phyloP scores from a whole-genome alignment of 148 eudicot genomes.

The Nepenthes gracilis region DNA sequence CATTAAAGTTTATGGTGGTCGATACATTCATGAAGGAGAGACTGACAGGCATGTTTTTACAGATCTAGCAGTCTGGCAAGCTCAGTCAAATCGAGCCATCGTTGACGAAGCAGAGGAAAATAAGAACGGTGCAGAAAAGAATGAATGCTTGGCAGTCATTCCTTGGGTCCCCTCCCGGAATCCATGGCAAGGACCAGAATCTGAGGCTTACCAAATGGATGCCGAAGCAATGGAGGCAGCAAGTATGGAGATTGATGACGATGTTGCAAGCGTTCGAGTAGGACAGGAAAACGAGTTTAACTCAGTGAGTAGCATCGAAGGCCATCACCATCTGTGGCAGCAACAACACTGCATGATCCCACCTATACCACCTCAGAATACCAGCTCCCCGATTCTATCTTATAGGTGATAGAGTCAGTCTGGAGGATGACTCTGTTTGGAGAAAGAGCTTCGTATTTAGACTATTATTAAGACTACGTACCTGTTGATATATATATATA shows the following conservation, averaged over 20 bases:
- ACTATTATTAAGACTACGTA: no score
- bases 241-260: slow-evolving; percentile 64
- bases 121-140: slow-evolving; percentile 6
- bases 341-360: slow-evolving; percentile 73
- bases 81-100: slow-evolving; percentile 10
- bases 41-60: slow-evolving; percentile 9
- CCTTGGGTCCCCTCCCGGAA: slow-evolving; percentile 62
- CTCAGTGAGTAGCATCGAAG: slow-evolving; percentile 16
- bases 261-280: slow-evolving; percentile 7
- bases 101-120: slow-evolving; percentile 11
- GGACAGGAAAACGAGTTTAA: slow-evolving; percentile 7
- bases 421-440: not conserved
- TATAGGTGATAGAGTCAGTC: slow-evolving; percentile 20
- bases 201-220: slow-evolving; percentile 31
- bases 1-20: no score
- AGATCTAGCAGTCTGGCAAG: slow-evolving; percentile 40
- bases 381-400: slow-evolving; percentile 50
- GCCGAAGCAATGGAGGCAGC: slow-evolving; percentile 38
- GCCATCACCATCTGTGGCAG: slow-evolving; percentile 50
- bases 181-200: slow-evolving; percentile 9
- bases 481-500: no score
- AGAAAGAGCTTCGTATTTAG: no score
- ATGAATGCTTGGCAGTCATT: slow-evolving; percentile 53
- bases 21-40: no score
- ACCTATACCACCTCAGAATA: slow-evolving; percentile 38